Evolutionary conservation across 2,329 filamentous ascomycete genomes (phyloP), one percentile per base, ranked within the genome.

Genomic region (Cordyceps militaris): DNA sequence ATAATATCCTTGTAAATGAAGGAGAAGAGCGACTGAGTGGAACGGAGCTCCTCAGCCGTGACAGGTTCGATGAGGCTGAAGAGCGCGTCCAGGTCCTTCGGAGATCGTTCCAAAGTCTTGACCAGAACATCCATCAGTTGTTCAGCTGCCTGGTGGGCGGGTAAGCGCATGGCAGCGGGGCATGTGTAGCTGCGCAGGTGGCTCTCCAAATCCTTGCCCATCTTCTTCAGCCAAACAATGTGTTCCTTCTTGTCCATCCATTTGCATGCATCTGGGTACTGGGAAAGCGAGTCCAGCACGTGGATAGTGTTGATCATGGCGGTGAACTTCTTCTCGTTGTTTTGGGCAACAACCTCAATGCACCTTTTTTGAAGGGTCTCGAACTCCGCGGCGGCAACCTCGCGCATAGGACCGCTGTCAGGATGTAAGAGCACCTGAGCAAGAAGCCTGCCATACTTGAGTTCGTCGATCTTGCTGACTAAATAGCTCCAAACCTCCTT

Each of bases 1-100:
- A 99, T 91, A 67, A 99, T 88, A 60, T 88, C 79, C 13, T 83
- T 77, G 74, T 96, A 97, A 44, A 99, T 88, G 73, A 93, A 95
- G 6, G 86, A 80, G 61, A 89, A 87, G 53, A 99, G 78, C 0
- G 81, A 79, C 42, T 93, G 86, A 2, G 87, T 90, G 8, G 82
- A 76, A 62, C 91, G 91, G 67, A 99, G 80, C 62, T 96, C 87
- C 49, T 91, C 89, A 0, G 86, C 81, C 11, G 93, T 96, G 55
- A 96, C 84, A 0, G 86, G 86, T 63, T 96, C 90, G 40, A 97
- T 84, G 26, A 97, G 74, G 60, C 85, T 84, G 65, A 97, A 94
- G 42, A 99, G 81, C 62, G 89, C 85, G 65, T 97, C 91, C 21
- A 94, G 71, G 63, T 95, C 89, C 63, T 84, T 83, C 0, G 88